Evolutionary conservation across 805 yeast species (phyloP), one percentile per base, ranked within the genome.

Genomic region (Saccharomycopsis sp.): DNA sequence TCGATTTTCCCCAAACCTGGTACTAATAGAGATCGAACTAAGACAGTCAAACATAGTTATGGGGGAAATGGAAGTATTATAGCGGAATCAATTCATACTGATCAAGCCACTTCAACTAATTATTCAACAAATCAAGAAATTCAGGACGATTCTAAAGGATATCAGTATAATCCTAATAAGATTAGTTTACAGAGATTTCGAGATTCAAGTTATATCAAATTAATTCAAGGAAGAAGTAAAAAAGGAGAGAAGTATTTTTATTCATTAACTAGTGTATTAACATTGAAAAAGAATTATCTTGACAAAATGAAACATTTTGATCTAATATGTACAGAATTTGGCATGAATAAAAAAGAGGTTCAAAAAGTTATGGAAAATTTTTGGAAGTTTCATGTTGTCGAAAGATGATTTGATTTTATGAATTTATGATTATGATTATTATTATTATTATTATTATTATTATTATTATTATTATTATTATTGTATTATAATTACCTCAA

Each of bases 261-360:
- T 34, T 45, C 49, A 15, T 42, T 45, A 32, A 36, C 23, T 15
- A 42, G 44, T 28, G 34, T 45, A 8, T 30, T 45, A n/a, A 43
- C 39, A 10, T 26, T 45, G 34, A 45, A 42, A 31, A 45, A 45
- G 19, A 33, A 42, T 10, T 45, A 45, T 28, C 30, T 45, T 10
- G 47, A 45, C 27, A 45, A 45, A 27, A 29, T 43, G 10, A 35
- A 39, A 20, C 49, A 45, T 37, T 45, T 45, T 41, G 49, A 45
- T 38, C 20, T 36, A 27, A 45, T 45, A 28, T 45, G 89, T 52
- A 83, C 89, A 0, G 80, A 75, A 43, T 60, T 84, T 50, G 72
- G 68, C 35, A 67, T 67, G 51, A 67, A 81, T 8, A 62, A 74
- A 34, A 55, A 54, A 17, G 79, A 77, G 21, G 72, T 81, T 1